Evolutionary conservation across 2,329 filamentous ascomycete genomes (phyloP).

Genomic region (Penicillium sp.): DNA sequence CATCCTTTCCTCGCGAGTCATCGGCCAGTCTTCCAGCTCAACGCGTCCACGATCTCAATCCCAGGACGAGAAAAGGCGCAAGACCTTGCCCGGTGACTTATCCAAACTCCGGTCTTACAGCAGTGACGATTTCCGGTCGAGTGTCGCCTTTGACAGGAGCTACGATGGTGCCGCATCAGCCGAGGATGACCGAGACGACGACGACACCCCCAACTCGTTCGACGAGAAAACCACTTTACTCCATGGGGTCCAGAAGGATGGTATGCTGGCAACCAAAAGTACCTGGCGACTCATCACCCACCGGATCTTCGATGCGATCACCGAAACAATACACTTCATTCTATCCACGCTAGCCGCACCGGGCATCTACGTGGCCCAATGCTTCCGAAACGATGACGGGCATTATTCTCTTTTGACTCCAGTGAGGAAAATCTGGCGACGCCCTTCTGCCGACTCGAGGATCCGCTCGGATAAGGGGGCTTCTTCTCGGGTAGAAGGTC

Average conservation of each 20-base stretch:
- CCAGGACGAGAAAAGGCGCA: constrained; percentile 50
- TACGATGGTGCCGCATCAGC: constrained; percentile 30
- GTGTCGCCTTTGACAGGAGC: constrained; percentile 33
- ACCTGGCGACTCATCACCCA: constrained; percentile 62
- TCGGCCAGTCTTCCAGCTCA: constrained; percentile 61
- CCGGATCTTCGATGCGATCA: constrained; percentile 71
- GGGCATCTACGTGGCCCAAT: constrained; percentile 79
- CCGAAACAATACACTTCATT: constrained; percentile 77
- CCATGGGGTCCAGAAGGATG: constrained; percentile 44
- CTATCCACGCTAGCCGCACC: constrained; percentile 79
- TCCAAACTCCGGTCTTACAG: constrained; percentile 49
- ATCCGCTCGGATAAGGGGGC: constrained; percentile 26
- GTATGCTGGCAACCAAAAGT: constrained; percentile 39
- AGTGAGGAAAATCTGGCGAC: constrained; percentile 63
- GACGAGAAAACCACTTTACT: constrained; percentile 75
- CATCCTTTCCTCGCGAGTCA: constrained; percentile 84
- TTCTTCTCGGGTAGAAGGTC: constrained; percentile 30
- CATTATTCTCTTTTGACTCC: constrained; percentile 78
- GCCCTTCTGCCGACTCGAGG: constrained; percentile 27
- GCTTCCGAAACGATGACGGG: constrained; percentile 80
- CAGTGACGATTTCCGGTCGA: constrained; percentile 42
- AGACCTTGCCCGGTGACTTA: constrained; percentile 36
- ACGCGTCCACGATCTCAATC: constrained; percentile 60
- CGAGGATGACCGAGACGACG: constrained; percentile 42
- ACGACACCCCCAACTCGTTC: constrained; percentile 38